Evolutionary conservation across 2,329 filamentous ascomycete species (phyloP), one percentile per base, ranked within the genome.

Genomic region (Lachnellula cervina): DNA sequence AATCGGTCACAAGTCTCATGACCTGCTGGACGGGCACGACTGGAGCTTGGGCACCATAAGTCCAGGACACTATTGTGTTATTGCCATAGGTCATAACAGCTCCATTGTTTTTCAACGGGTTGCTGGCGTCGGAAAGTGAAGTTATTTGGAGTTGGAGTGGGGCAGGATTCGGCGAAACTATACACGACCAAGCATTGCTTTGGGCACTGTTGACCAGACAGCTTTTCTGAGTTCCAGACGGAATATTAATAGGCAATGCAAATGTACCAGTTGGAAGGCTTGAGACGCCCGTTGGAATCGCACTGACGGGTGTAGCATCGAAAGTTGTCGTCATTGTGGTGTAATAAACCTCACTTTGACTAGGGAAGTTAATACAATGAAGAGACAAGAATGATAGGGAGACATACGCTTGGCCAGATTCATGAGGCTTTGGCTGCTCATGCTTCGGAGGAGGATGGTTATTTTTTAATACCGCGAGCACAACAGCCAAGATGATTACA

Each of bases 21-120:
- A 73, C 68, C 59, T 80, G 74, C 28, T 76, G 63, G 67, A 40
- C 67, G 57, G 14, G 66, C 64, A 81, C 72, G 32, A 75, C 67
- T 1, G 83, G 83, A n/a, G 78, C 72, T 66, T 88, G 84, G 2
- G 82, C 75, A 14, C 85, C 85, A 64, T 87, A 88, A 23, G 75
- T 74, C 28, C 28, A 32, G 28, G 54, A 83, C 77, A 3, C 69
- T 68, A 11, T 70, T 66, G 69, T 64, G 55, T 74, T 68, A 16
- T 74, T 71, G 13, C 70, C 67, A 52, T 77, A 73, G 5, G 65
- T 62, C 13, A 77, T 68, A 17, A 54, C 60, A 5, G 65, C 52
- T 56, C 68, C 63, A 42, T 64, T 73, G 14, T 68, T 59, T 2
- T 54, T 45, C 7, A 69, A 68, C 13, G 66, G 64, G 9, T 67